phyloP scores from a whole-genome alignment of 2,329 filamentous ascomycete genomes.

The Helminthosporium solani region DNA sequence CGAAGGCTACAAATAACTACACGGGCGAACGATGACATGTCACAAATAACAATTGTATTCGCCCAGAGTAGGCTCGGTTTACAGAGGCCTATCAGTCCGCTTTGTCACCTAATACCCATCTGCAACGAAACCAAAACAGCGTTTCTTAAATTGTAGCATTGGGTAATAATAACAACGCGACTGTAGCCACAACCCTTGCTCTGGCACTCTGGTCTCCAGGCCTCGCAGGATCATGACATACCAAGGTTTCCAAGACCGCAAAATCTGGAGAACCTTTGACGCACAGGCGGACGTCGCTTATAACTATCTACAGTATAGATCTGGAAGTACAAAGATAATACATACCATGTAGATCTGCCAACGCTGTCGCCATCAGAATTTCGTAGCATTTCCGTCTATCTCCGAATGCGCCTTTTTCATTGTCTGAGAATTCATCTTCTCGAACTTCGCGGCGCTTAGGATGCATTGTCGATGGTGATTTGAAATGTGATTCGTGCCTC shows the following conservation, averaged over 20 bases:
- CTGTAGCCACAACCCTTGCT: background rate
- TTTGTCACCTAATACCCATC: background rate
- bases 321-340: no score
- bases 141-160: background rate
- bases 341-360: no score
- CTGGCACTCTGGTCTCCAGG: no score
- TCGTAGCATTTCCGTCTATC: background rate
- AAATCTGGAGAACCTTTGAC: background rate
- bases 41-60: background rate
- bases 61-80: background rate
- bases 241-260: constrained; percentile 5
- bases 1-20: no score
- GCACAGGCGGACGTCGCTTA: background rate
- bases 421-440: no score
- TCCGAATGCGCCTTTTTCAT: background rate
- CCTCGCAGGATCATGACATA: background rate
- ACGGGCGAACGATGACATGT: background rate
- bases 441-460: no score
- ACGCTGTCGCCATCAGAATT: background rate
- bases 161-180: background rate
- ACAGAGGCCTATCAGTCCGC: no score
- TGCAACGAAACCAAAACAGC: background rate
- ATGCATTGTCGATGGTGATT: no score
- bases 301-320: no score
- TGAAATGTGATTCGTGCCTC: no score